Percentiles rank a stretch among this genome's conserved stretches.
Evolutionary conservation across 192 early-diverging fungal species (phyloP).

Genomic region (Paraglomus brasilianum): DNA sequence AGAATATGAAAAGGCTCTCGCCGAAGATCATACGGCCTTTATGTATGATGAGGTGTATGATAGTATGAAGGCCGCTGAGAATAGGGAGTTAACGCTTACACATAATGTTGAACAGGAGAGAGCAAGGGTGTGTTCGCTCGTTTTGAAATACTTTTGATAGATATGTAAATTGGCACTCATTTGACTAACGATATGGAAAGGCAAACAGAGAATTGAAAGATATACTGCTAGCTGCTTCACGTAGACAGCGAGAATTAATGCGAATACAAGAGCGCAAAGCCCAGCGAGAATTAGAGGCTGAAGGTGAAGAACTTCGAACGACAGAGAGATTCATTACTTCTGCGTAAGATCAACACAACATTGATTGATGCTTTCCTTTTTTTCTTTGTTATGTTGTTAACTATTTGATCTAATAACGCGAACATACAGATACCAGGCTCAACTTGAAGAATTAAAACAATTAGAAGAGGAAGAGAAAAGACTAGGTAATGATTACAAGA

Average conservation of each 20-base stretch:
- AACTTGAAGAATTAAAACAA: slow-evolving; percentile 57
- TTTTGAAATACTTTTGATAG: too few relatives aligned
- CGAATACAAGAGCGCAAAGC: slow-evolving; percentile 63
- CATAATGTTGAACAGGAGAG: too few relatives aligned
- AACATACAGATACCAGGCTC: slow-evolving; percentile 44
- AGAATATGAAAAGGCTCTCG: slow-evolving; percentile 54
- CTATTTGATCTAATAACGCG: not conserved
- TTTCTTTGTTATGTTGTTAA: not conserved
- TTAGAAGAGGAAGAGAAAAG: slow-evolving; percentile 60
- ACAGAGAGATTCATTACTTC: slow-evolving; percentile 76
- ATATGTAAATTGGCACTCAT: too few relatives aligned
- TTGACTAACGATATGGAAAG: too few relatives aligned
- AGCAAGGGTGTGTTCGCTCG: too few relatives aligned
- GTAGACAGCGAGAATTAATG: slow-evolving; percentile 67
- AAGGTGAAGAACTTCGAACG: slow-evolving; percentile 65
- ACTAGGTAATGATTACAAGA: slow-evolving; percentile 33
- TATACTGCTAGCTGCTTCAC: slow-evolving; percentile 57
- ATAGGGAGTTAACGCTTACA: slow-evolving; percentile 24
- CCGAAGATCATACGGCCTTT: slow-evolving; percentile 66
- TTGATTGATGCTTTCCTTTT: not conserved
- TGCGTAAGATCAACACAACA: slow-evolving; percentile 46
- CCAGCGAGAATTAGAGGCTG: slow-evolving; percentile 62
- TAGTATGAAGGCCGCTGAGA: slow-evolving; percentile 56
- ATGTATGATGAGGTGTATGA: slow-evolving; percentile 77
- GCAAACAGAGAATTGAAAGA: slow-evolving; percentile 36